phyloP scores from a whole-genome alignment of 257 asterid species.

The Prunella vulgaris region DNA sequence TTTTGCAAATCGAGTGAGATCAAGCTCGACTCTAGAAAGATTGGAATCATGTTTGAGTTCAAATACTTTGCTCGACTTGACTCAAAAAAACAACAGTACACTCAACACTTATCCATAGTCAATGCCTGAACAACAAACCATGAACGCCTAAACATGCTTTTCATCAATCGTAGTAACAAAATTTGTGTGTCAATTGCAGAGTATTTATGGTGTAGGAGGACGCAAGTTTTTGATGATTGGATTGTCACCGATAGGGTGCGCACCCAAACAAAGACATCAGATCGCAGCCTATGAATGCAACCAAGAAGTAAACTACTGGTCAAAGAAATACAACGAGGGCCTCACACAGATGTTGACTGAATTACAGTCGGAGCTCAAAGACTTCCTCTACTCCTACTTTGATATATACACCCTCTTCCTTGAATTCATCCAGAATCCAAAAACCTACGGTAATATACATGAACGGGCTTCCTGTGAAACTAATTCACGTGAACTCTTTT shows the following conservation, averaged over 20 bases:
- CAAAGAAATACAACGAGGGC: constrained; percentile 43
- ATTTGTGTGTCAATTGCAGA: constrained; percentile 20
- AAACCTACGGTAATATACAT: constrained; percentile 37
- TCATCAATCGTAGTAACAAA: not conserved
- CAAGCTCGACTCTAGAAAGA: no score
- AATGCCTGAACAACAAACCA: not conserved
- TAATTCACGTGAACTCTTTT: no score
- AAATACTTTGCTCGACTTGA: no score
- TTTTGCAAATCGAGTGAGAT: no score
- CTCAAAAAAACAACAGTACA: no score
- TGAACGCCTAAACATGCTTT: not conserved
- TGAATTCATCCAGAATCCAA: constrained; percentile 41
- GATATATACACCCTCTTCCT: constrained; percentile 41
- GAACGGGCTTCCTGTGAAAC: no score
- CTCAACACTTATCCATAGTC: no score
- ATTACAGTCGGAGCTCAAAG: constrained; percentile 41
- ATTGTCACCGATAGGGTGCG: constrained; percentile 54
- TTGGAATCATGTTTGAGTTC: no score
- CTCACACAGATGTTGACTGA: constrained; percentile 39
- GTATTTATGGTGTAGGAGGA: constrained; percentile 53
- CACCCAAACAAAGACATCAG: constrained; percentile 43
- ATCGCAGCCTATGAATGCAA: constrained; percentile 47
- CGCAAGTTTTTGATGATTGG: constrained; percentile 48
- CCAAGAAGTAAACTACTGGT: constrained; percentile 42
- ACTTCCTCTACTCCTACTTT: constrained; percentile 46